A percentile compares a stretch with the other conserved stretches of the same genome.
phyloP scores from a whole-genome alignment of 495 filamentous ascomycete species.

The Hypomontagnella monticulosa region DNA sequence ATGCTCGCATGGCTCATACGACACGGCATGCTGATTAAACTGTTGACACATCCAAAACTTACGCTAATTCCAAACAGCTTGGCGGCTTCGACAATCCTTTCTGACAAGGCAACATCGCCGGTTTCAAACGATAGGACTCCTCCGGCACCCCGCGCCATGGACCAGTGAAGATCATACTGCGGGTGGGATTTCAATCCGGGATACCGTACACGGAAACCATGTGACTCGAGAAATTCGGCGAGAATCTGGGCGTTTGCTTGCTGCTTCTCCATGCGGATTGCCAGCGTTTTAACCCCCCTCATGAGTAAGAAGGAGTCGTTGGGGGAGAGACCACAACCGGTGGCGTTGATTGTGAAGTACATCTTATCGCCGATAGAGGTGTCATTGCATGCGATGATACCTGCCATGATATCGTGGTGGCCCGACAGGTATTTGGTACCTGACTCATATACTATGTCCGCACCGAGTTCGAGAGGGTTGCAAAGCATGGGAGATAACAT shows the following conservation, averaged over 20 bases:
- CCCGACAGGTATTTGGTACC: slow-evolving; percentile 98
- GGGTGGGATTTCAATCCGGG: slow-evolving; percentile 93
- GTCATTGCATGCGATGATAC: slow-evolving; percentile 91
- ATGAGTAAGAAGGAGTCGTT: slow-evolving; percentile 97
- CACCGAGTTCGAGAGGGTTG: slow-evolving; percentile 92
- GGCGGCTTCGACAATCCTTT: slow-evolving; percentile 93
- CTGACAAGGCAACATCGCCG: slow-evolving; percentile 79
- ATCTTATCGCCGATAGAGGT: slow-evolving; percentile 82
- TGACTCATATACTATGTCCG: slow-evolving; percentile 96
- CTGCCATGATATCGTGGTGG: slow-evolving; percentile 99
- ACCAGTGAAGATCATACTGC: slow-evolving; percentile 94
- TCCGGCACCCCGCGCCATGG: slow-evolving; percentile 91
- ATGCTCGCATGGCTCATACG: slow-evolving; percentile 99
- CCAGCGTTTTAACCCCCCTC: slow-evolving; percentile 93
- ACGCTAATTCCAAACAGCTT: slow-evolving; percentile 94
- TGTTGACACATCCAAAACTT: slow-evolving; percentile 97
- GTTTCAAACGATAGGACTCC: slow-evolving; percentile 97
- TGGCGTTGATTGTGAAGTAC: slow-evolving; percentile 95
- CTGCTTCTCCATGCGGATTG: slow-evolving; percentile 98
- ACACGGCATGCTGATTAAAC: slow-evolving; percentile 98
- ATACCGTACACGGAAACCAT: slow-evolving; percentile 94
- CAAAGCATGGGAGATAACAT: slow-evolving; percentile 95
- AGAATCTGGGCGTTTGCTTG: slow-evolving; percentile 90
- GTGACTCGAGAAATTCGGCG: slow-evolving; percentile 88
- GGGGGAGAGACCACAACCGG: slow-evolving; percentile 90